A percentile compares a stretch with the other conserved stretches of the same genome.
These are phyloP conservation scores for Ulmus americana DNA, from an alignment of 331 rosid genomes.

Conservation along the genomic window DNA sequence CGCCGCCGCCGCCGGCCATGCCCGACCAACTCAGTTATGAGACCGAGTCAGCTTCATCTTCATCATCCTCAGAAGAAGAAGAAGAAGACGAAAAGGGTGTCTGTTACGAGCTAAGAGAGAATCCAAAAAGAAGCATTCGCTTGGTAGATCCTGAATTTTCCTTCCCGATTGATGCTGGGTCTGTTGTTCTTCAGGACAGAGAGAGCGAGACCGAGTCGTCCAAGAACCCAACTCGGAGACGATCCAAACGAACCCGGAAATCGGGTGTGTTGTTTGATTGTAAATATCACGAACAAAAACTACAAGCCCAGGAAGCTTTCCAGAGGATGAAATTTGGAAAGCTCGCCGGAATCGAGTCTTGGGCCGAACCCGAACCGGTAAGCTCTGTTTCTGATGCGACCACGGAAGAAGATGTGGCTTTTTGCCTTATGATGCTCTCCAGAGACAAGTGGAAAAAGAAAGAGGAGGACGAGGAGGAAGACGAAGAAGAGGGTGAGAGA, in stretches of 20 bases:
- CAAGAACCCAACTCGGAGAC: slow-evolving; percentile 51
- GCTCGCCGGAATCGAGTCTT: slow-evolving; percentile 34
- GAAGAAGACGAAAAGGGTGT: slow-evolving; percentile 37
- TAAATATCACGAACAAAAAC: not conserved
- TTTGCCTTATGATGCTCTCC: slow-evolving; percentile 77
- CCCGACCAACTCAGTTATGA: slow-evolving; percentile 36
- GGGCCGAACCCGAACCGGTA: slow-evolving; percentile 54
- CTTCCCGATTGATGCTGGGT: slow-evolving; percentile 46
- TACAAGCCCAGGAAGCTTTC: slow-evolving; percentile 3
- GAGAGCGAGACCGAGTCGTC: slow-evolving; percentile 91
- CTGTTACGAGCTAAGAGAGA: slow-evolving; percentile 52
- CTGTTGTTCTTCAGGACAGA: slow-evolving; percentile 62
- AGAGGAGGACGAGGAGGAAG: slow-evolving; percentile 25
- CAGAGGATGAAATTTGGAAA: slow-evolving; percentile 25
- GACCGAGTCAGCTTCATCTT: slow-evolving; percentile 43
- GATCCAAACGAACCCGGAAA: slow-evolving; percentile 59
- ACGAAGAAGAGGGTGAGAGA: slow-evolving; percentile 37
- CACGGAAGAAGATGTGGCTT: slow-evolving; percentile 72
- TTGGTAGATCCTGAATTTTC: slow-evolving; percentile 66
- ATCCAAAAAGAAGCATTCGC: slow-evolving; percentile 56
- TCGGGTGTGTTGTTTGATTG: slow-evolving; percentile 6
- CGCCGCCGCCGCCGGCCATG: too few species aligned
- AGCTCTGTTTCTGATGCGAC: slow-evolving; percentile 73
- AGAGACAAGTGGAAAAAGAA: slow-evolving; percentile 60
- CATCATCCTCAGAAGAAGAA: slow-evolving; percentile 30